phyloP scores from a whole-genome alignment of 495 filamentous ascomycete genomes.

The Pseudoneurospora amorphoporcata region DNA sequence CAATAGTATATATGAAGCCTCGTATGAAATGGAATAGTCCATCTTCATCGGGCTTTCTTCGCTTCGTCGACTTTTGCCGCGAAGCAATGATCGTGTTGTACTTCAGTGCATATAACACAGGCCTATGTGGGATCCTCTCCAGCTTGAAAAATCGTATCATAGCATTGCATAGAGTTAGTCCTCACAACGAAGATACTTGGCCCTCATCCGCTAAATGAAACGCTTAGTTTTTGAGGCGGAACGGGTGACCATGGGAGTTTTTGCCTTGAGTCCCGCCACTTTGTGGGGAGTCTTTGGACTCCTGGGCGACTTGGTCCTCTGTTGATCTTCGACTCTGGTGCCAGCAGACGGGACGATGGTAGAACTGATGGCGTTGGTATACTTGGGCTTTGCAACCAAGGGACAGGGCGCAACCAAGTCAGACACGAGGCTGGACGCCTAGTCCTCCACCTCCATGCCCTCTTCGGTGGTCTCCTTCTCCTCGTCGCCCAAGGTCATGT shows the following conservation, averaged over 20 bases:
- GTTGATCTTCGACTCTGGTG: neutral
- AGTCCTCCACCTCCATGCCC: constrained; percentile 18
- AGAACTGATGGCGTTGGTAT: neutral
- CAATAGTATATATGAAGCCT: neutral
- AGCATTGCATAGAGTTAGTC: neutral
- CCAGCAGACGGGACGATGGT: neutral
- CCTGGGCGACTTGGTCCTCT: neutral
- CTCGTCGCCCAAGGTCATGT: constrained; percentile 48
- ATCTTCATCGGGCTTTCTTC: neutral
- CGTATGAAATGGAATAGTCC: neutral
- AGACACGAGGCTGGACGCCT: neutral
- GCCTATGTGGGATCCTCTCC: neutral
- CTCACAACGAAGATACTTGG: neutral
- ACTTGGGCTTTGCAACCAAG: neutral
- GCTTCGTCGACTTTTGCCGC: neutral
- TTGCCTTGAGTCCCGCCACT: neutral
- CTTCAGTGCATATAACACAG: neutral
- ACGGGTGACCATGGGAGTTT: neutral
- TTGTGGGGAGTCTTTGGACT: neutral
- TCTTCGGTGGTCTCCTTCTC: constrained; percentile 10
- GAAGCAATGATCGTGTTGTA: neutral
- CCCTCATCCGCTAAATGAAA: neutral
- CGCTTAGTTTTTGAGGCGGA: neutral
- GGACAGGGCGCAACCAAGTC: neutral
- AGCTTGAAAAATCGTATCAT: neutral